Conservation (phyloP, 2,329 filamentous ascomycete species). For the Calonectria leucothoes region DNA sequence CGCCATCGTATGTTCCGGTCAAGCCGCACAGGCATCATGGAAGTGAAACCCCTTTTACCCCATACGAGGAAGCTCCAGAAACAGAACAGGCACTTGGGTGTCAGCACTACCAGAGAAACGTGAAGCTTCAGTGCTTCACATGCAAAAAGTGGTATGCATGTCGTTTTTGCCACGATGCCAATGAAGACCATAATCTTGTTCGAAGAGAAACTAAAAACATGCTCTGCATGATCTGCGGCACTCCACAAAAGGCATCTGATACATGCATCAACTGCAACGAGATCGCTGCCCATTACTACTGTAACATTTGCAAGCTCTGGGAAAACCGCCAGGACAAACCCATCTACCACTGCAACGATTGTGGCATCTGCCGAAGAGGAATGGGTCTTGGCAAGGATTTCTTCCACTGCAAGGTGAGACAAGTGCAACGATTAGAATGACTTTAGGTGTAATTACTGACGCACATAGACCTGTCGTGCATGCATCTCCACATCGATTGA, state of each 20-base stretch:
- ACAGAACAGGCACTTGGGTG: conserved; percentile 73
- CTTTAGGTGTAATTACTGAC: conserved; percentile 28
- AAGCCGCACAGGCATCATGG: conserved; percentile 59
- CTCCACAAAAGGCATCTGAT: conserved; percentile 84
- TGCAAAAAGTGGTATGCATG: conserved; percentile 96
- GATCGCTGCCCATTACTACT: conserved; percentile 89
- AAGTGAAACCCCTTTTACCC: conserved; percentile 51
- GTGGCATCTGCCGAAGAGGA: conserved; percentile 93
- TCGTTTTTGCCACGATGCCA: conserved; percentile 90
- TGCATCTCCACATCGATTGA: conserved; percentile 92
- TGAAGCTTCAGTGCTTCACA: conserved; percentile 92
- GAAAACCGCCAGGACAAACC: conserved; percentile 91
- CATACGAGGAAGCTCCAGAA: conserved; percentile 37
- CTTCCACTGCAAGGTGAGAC: conserved; percentile 91
- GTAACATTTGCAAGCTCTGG: conserved; percentile 95
- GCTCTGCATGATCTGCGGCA: conserved; percentile 96
- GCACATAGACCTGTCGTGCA: conserved; percentile 81
- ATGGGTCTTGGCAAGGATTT: conserved; percentile 96
- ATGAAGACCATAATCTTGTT: conserved; percentile 82
- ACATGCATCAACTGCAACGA: conserved; percentile 82
- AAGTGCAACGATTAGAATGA: background rate
- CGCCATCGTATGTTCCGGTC: conserved; percentile 73
- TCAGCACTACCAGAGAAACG: conserved; percentile 92
- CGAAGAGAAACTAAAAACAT: conserved; percentile 91
- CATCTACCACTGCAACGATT: conserved; percentile 97